Evolutionary conservation across 768 basidiomycete species (phyloP).

Genomic region (Mycena alexandri): DNA sequence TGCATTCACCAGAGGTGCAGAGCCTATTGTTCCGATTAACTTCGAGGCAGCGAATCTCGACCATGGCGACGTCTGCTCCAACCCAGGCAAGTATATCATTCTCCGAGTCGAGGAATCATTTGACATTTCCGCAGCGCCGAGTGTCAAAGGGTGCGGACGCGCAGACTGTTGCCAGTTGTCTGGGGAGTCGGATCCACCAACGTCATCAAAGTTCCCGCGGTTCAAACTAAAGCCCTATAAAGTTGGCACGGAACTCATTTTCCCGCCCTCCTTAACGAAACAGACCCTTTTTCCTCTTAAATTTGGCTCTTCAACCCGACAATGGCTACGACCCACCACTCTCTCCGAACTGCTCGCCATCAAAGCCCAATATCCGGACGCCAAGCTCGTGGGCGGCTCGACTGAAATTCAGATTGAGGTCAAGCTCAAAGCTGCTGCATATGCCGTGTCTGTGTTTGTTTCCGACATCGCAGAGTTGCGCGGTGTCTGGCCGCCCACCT

Average conservation of each 20-base stretch:
- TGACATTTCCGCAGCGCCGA: constrained; percentile 18
- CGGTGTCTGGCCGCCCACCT: constrained; percentile 32
- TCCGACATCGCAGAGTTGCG: constrained; percentile 36
- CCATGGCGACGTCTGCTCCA: constrained; percentile 30
- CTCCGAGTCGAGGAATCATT: not conserved
- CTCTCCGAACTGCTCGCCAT: constrained; percentile 35
- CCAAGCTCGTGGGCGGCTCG: constrained; percentile 39
- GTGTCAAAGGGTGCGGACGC: constrained; percentile 33
- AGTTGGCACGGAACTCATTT: constrained; percentile 38
- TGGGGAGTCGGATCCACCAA: not conserved
- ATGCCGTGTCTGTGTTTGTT: constrained; percentile 34
- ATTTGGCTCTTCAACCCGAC: constrained; percentile 33
- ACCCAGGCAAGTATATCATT: constrained; percentile 17
- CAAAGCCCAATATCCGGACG: constrained; percentile 33
- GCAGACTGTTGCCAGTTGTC: constrained; percentile 37
- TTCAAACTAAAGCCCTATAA: constrained; percentile 37
- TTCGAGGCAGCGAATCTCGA: constrained; percentile 37
- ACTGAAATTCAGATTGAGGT: constrained; percentile 40
- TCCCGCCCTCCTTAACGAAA: constrained; percentile 35
- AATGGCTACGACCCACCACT: constrained; percentile 38
- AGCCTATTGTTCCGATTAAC: constrained; percentile 35
- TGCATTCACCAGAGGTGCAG: not conserved
- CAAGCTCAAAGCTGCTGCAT: constrained; percentile 36
- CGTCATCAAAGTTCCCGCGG: constrained; percentile 36
- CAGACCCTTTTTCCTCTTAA: constrained; percentile 26